A percentile compares a stretch with the other conserved stretches of the same genome.
Conservation (phyloP, 202 grass and related monocot genomes). For the Bolboschoenoplectus hybrid region DNA sequence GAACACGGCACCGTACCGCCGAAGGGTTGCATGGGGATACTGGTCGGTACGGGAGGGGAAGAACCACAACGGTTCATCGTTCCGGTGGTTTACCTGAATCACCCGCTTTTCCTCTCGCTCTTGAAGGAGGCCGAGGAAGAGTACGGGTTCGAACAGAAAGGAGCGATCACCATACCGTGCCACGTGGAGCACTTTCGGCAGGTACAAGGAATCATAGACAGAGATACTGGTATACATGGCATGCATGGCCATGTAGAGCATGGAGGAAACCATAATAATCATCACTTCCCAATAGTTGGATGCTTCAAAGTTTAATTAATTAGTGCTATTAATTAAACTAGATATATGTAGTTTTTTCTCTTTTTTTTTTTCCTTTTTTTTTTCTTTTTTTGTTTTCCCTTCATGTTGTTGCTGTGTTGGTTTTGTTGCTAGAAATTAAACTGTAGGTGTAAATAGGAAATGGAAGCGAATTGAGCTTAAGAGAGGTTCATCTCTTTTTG, state of each 20-base stretch:
- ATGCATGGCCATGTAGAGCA: slow-evolving; percentile 10
- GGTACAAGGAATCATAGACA: slow-evolving; percentile 73
- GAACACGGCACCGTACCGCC: slow-evolving; percentile 42
- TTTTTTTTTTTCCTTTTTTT: background rate
- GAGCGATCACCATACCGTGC: slow-evolving; percentile 93
- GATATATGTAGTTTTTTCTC: background rate
- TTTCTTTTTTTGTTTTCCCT: background rate
- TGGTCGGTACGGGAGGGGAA: slow-evolving; percentile 50
- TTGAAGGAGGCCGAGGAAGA: slow-evolving; percentile 94
- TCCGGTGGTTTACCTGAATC: slow-evolving; percentile 76
- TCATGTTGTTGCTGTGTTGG: background rate
- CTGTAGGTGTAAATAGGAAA: slow-evolving; percentile 38
- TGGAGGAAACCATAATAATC: slow-evolving; percentile 21
- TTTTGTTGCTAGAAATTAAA: background rate
- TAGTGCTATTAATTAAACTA: slow-evolving; percentile 16
- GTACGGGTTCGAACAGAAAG: slow-evolving; percentile 89
- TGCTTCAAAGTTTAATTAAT: slow-evolving; percentile 51
- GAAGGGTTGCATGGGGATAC: slow-evolving; percentile 87
- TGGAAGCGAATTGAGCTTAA: slow-evolving; percentile 22
- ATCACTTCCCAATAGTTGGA: slow-evolving; percentile 71
- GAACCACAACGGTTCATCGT: slow-evolving; percentile 73
- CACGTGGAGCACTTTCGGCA: slow-evolving; percentile 85
- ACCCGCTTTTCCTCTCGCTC: slow-evolving; percentile 80
- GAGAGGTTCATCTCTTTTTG: background rate
- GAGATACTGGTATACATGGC: slow-evolving; percentile 26